Conservation (phyloP, 2,329 filamentous ascomycete genomes). For the Fusarium chuoi region DNA sequence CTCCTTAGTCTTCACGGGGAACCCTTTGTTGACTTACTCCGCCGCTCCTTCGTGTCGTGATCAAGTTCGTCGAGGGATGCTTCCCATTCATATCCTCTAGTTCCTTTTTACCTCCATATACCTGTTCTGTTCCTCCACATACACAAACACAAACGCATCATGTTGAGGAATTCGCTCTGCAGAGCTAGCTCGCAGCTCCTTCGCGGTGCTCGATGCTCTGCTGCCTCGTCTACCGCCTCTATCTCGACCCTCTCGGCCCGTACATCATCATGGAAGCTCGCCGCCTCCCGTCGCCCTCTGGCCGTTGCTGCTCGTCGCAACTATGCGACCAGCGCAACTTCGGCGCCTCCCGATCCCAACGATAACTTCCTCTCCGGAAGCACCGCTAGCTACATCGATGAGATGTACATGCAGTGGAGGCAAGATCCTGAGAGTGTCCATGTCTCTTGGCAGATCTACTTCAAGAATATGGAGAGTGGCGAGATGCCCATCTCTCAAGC, state of each 20-base stretch:
- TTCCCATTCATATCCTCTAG: conserved; percentile 41
- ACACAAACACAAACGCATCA: conserved; percentile 55
- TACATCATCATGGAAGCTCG: conserved; percentile 57
- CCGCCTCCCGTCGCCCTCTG: conserved; percentile 60
- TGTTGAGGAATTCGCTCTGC: conserved; percentile 77
- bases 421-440: conserved; percentile 92
- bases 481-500: conserved; percentile 98
- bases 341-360: conserved; percentile 77
- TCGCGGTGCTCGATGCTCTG: conserved; percentile 61
- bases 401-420: conserved; percentile 99
- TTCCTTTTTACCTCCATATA: conserved; percentile 13
- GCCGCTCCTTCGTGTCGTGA: conserved; percentile 56
- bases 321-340: conserved; percentile 64
- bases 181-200: conserved; percentile 73
- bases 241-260: conserved; percentile 54
- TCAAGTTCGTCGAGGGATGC: conserved; percentile 49
- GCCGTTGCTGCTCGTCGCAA: conserved; percentile 61
- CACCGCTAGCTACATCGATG: conserved; percentile 98
- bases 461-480: conserved; percentile 98
- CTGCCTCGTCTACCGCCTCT: conserved; percentile 53
- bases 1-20: conserved; percentile 35
- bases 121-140: conserved; percentile 34
- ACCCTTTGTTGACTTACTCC: conserved; percentile 57
- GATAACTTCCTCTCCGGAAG: conserved; percentile 97
- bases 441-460: conserved; percentile 99